phyloP scores from a whole-genome alignment of 495 filamentous ascomycete species.

The Aspergillus coremiiformis region DNA sequence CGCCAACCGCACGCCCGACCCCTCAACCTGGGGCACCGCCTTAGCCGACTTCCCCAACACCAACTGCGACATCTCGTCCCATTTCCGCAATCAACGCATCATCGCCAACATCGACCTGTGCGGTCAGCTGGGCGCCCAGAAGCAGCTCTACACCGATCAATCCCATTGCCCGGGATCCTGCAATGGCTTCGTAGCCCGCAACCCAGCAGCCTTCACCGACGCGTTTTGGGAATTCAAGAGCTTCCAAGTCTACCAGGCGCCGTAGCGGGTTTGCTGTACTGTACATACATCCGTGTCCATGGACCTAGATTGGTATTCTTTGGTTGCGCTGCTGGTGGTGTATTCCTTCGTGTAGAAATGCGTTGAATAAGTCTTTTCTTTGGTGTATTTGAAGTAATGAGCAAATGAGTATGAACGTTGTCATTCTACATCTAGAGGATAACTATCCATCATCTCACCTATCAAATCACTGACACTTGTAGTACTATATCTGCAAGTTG shows the following conservation, averaged over 20 bases:
- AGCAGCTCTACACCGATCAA: slow-evolving; percentile 31
- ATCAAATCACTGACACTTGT: no score
- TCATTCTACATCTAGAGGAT: no score
- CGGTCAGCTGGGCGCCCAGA: slow-evolving; percentile 30
- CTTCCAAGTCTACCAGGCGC: slow-evolving; percentile 38
- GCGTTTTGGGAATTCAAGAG: slow-evolving; percentile 47
- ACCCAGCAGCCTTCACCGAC: slow-evolving; percentile 29
- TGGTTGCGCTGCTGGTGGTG: no score
- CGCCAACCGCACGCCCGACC: slow-evolving; percentile 28
- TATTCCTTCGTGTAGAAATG: no score
- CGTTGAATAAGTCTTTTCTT: no score
- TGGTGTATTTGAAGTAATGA: no score
- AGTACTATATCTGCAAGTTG: no score
- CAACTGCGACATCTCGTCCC: slow-evolving; percentile 37
- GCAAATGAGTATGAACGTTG: no score
- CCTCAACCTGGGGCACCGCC: slow-evolving; percentile 39
- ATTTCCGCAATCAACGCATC: slow-evolving; percentile 47
- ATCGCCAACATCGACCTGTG: slow-evolving; percentile 48
- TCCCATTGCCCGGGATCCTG: slow-evolving; percentile 40
- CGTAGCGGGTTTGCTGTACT: no score
- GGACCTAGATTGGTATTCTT: no score
- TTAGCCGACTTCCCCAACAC: slow-evolving; percentile 47
- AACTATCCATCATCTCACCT: no score
- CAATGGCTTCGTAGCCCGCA: slow-evolving; percentile 32
- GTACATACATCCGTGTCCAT: no score